These are phyloP conservation scores for Phytophthora tentaculata DNA, from an alignment of 352 stramenopile species.

Conservation along the genomic window DNA sequence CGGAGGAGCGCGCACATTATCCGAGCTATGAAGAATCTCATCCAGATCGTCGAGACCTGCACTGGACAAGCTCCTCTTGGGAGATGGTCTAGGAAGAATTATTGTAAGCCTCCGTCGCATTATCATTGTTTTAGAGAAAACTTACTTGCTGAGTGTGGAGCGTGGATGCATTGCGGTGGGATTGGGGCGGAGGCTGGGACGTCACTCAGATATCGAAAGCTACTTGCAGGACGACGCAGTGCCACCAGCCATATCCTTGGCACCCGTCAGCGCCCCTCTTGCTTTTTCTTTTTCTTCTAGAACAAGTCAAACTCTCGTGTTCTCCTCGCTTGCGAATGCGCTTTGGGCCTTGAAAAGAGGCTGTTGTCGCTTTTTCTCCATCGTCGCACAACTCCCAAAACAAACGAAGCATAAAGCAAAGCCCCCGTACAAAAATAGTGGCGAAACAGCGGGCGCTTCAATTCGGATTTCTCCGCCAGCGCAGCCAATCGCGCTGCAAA, in stretches of 20 bases:
- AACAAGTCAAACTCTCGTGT: slow-evolving; percentile 26
- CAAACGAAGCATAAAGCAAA: slow-evolving; percentile 37
- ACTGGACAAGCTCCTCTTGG: slow-evolving; percentile 66
- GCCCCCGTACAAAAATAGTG: slow-evolving; percentile 42
- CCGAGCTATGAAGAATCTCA: slow-evolving; percentile 39
- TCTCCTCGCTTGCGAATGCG: slow-evolving; percentile 38
- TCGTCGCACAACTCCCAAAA: slow-evolving; percentile 46
- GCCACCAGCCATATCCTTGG: slow-evolving; percentile 40
- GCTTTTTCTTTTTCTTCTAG: slow-evolving; percentile 9
- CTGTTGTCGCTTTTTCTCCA: slow-evolving; percentile 37
- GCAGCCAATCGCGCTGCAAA: background rate
- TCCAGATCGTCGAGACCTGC: slow-evolving; percentile 64
- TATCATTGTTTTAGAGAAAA: background rate
- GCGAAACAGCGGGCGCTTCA: slow-evolving; percentile 30
- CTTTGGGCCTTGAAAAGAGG: slow-evolving; percentile 36
- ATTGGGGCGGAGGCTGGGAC: slow-evolving; percentile 14
- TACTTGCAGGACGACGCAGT: slow-evolving; percentile 41
- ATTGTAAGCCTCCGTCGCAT: slow-evolving; percentile 1
- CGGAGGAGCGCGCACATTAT: slow-evolving; percentile 25
- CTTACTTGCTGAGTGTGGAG: slow-evolving; percentile 45
- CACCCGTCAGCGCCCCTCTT: slow-evolving; percentile 16
- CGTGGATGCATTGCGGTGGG: slow-evolving; percentile 40
- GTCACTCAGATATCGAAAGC: slow-evolving; percentile 28
- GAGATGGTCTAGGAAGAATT: slow-evolving; percentile 45
- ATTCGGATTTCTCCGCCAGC: slow-evolving; percentile 28